Evolutionary conservation across 306 rosid species (phyloP).

Genomic region (Glycine soja): DNA sequence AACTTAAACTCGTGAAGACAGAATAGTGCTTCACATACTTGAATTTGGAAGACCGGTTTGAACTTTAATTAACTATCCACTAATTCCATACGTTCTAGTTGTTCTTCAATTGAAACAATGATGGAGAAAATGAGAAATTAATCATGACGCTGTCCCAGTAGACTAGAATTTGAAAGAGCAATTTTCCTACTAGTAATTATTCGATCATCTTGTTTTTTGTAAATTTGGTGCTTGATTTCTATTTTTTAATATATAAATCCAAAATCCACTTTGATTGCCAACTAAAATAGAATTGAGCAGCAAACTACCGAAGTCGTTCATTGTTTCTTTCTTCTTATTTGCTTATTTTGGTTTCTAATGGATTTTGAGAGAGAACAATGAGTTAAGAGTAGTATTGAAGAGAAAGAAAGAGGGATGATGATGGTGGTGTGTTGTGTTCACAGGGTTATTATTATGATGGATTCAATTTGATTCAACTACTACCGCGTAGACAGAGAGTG

Average conservation of each 20-base stretch:
- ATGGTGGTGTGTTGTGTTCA: too few relatives aligned
- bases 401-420: too few relatives aligned
- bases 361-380: too few relatives aligned
- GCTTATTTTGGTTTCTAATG: too few relatives aligned
- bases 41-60: slow-evolving; percentile 1
- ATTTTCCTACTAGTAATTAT: too few relatives aligned
- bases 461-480: too few relatives aligned
- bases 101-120: slow-evolving; percentile 1
- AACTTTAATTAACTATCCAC: background rate
- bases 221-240: background rate
- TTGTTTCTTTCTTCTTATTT: slow-evolving; percentile 10
- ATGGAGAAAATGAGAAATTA: background rate
- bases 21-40: slow-evolving; percentile 13
- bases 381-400: too few relatives aligned
- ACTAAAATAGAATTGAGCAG: background rate
- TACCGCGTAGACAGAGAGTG: too few relatives aligned
- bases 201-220: too few relatives aligned
- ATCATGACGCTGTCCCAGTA: background rate
- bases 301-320: slow-evolving; percentile 60
- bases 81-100: background rate
- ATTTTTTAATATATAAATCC: background rate
- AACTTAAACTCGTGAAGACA: background rate
- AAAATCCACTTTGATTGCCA: slow-evolving; percentile 1
- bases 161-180: slow-evolving; percentile 1
- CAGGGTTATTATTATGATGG: too few relatives aligned